Evolutionary conservation across 371 early-diverging fungal species (phyloP), one percentile per base, ranked within the genome.

Genomic region (Mortierella sp.): DNA sequence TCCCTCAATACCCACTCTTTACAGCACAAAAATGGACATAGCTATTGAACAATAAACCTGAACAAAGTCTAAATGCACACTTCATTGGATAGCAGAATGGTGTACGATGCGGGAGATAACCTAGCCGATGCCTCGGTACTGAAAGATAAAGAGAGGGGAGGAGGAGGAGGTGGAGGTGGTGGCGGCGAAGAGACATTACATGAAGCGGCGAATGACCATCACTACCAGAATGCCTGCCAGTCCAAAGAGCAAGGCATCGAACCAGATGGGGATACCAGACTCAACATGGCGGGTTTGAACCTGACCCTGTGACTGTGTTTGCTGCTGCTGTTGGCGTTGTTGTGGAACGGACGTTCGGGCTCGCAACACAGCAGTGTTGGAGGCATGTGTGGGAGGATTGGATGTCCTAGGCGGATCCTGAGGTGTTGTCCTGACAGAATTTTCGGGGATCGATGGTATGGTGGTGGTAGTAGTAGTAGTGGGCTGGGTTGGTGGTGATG

Each of bases 191-290:
- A 19, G 19, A 9, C 12, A 1, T 48, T 34, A 62, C 25, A 63
- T 17, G n/a, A 73, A 61, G 0, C 65, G 52, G 37, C 73, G 69
- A 43, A 79, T 24, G 37, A 79, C 48, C 63, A 78, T 49, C 2
- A 54, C 71, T 0, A 71, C 59, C 22, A 82, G n/a, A 25, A 81
- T 22, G 2, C 79, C 64, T 2, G 81, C 54, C 37, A 83, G 54
- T 7, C 55, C 72, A 3, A 76, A 63, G 55, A 86, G 84, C 21
- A 84, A 51, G 10, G 65, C 81, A 70, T 86, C 86, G 16, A 86
- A 54, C 86, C 86, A 86, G 17, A 83, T 39, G 3, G 76, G 76
- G 16, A 52, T 60, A 5, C 50, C 48, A 10, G 60, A 49, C 28
- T 45, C 44, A 22, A 40, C 29, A 29, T 21, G 50, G 9, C 56